Base-by-base conservation (phyloP, 768 basidiomycete genomes). In the Cubamyces lactineus region DNA sequence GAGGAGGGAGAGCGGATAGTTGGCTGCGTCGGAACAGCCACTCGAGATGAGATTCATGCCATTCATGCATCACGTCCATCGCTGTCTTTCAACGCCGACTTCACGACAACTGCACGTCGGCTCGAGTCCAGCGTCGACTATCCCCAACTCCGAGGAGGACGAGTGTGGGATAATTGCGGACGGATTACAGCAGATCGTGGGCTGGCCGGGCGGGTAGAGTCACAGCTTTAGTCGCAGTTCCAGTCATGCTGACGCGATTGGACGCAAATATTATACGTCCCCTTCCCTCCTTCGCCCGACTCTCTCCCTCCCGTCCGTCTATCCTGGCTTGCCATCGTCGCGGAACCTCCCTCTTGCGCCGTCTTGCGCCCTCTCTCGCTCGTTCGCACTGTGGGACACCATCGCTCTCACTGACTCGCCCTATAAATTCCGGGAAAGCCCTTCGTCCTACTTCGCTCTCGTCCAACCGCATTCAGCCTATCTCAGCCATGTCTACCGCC, bases 371-470 rank as follows among this genome's bases (percentile, higher is more conserved):
- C 30, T 38, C 46, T 48, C 43, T 21, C 38, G 28, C n/a, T n/a
- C 30, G 30, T 49, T 49, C 57, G 17, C 48, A 58, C 57, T 58
- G 57, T 58, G 57, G 48, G 57, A 58, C 57, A 11, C 11, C 34
- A 23, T 5, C 45, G 45, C 45, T 34, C 30, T 12, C 11, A 38
- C 51, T 17, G 26, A 38, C 17, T 41, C 46, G 59, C 45, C 38
- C 46, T 40, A 24, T 50, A 43, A 38, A 48, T 47, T 41, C 53
- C 46, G 59, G 54, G 28, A 56, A 51, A 51, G 21, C 38, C 21
- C 57, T 64, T 59, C 64, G 67, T 67, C 67, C 62, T 51, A 30
- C 48, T 34, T 43, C n/a, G 48, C 59, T 55, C 62, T 51, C 16
- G 16, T 21, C 17, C 45, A 19, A 7, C 21, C 45, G 19, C n/a